A percentile compares a stretch with the other conserved stretches of the same genome.
Evolutionary conservation across 495 filamentous ascomycete genomes (phyloP).

Genomic region (Lasiosphaeria hispida): DNA sequence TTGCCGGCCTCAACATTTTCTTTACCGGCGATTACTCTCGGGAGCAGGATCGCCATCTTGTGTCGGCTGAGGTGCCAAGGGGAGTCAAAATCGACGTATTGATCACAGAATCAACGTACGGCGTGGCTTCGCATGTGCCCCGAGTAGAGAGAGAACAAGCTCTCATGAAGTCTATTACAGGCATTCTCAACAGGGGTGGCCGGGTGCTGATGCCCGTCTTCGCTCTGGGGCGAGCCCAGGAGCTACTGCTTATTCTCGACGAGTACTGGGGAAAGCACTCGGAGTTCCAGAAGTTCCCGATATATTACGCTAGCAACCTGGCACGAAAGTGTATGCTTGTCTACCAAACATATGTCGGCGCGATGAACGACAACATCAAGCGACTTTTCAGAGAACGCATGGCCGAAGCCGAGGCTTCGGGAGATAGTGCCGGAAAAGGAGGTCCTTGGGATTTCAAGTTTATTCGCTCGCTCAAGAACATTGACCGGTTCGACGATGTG

Average conservation of each 20-base stretch:
- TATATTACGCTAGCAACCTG: conserved; percentile 94
- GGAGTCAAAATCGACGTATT: conserved; percentile 88
- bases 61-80: conserved; percentile 82
- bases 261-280: conserved; percentile 91
- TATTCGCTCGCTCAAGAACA: conserved; percentile 82
- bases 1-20: conserved; percentile 90
- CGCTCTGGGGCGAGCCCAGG: conserved; percentile 88
- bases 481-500: conserved; percentile 94
- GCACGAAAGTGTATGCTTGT: conserved; percentile 97
- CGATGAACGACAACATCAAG: conserved; percentile 99
- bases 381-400: conserved; percentile 79
- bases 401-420: conserved; percentile 77
- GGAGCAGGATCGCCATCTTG: conserved; percentile 90
- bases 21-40: conserved; percentile 97
- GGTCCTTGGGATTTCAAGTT: conserved; percentile 97
- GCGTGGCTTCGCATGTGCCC: conserved; percentile 86
- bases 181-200: conserved; percentile 84
- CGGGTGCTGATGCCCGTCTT: conserved; percentile 94
- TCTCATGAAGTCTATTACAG: conserved; percentile 91
- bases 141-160: conserved; percentile 85
- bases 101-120: conserved; percentile 96
- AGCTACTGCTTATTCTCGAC: conserved; percentile 89
- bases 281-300: conserved; percentile 84
- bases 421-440: conserved; percentile 65
- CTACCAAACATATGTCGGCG: conserved; percentile 94